A percentile compares a stretch with the other conserved stretches of the same genome.
Conservation (phyloP, 164 flowering plant genomes). For the Piper longum region DNA sequence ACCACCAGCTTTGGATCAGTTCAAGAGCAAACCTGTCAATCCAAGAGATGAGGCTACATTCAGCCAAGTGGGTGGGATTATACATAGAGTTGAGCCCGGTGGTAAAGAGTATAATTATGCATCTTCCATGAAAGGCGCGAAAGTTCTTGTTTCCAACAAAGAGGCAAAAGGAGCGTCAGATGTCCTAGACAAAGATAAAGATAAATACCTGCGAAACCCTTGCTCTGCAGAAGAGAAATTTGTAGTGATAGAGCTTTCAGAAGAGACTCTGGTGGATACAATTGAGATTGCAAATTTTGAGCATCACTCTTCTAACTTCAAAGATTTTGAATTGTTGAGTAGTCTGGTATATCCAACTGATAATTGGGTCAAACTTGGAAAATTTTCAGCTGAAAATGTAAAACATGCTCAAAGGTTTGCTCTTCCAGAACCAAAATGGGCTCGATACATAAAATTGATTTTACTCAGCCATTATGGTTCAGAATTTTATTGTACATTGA, state of each 20-base stretch:
- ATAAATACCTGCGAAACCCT: constrained; percentile 90
- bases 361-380: constrained; percentile 65
- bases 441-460: constrained; percentile 66
- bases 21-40: constrained; percentile 60
- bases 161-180: constrained; percentile 90
- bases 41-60: constrained; percentile 34
- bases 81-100: constrained; percentile 76
- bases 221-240: constrained; percentile 90
- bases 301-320: constrained; percentile 82
- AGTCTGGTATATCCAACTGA: constrained; percentile 84
- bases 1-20: constrained; percentile 76
- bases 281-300: constrained; percentile 86
- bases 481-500: constrained; percentile 90
- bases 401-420: constrained; percentile 73
- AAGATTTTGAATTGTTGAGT: constrained; percentile 78
- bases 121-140: constrained; percentile 90
- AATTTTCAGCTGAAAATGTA: constrained; percentile 67
- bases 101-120: constrained; percentile 90
- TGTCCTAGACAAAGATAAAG: constrained; percentile 72
- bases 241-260: constrained; percentile 87
- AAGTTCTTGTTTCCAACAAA: constrained; percentile 70
- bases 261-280: constrained; percentile 82
- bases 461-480: constrained; percentile 79
- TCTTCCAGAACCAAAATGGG: constrained; percentile 88
- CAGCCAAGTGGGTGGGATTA: constrained; percentile 41